These are phyloP conservation scores for Vaccinium corymbosum DNA, from an alignment of 148 eudicot species.

Conservation along the genomic window DNA sequence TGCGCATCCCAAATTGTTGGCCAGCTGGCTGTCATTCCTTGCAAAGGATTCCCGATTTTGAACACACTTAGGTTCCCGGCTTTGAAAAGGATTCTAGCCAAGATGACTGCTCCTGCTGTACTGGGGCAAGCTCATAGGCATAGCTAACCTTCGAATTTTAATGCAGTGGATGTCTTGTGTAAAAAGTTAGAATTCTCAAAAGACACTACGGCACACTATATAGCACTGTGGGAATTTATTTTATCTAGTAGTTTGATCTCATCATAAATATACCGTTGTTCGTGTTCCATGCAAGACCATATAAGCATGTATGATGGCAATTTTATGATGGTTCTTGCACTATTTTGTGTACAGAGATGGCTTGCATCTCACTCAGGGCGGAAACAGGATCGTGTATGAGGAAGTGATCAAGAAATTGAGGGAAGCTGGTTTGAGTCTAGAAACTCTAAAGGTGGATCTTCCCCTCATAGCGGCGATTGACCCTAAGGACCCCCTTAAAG, in stretches of 20 bases:
- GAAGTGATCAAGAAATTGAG: conserved; percentile 50
- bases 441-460: conserved; percentile 60
- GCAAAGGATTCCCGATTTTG: neutral
- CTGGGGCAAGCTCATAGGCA: neutral
- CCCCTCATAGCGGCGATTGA: conserved; percentile 56
- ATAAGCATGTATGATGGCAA: neutral
- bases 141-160: neutral
- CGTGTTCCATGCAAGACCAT: neutral
- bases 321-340: neutral
- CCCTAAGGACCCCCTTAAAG: conserved; percentile 58
- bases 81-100: neutral
- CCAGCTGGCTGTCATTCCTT: neutral
- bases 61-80: neutral
- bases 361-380: conserved; percentile 61
- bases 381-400: conserved; percentile 72
- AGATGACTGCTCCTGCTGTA: neutral
- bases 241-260: neutral
- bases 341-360: conserved; percentile 60
- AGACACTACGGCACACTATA: neutral
- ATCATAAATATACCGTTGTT: neutral
- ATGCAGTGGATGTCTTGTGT: neutral
- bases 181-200: neutral
- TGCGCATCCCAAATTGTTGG: too few relatives aligned
- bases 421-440: conserved; percentile 48
- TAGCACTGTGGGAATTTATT: neutral